Evolutionary conservation across 129 eudicot genomes (phyloP), one percentile per base, ranked within the genome.

Genomic region (Oenanthe sinensis): DNA sequence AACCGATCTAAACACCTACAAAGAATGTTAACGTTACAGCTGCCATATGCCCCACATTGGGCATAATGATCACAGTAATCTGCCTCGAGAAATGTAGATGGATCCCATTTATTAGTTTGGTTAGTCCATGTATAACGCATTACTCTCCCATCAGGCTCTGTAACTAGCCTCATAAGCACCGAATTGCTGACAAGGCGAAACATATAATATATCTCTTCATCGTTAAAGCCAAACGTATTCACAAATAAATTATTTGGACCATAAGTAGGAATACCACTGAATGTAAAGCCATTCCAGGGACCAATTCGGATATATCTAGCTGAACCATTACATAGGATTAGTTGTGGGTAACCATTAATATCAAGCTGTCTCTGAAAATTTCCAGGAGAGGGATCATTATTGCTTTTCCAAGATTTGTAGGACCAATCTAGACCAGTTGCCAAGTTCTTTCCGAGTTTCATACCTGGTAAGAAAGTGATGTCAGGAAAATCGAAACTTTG

Each of bases 401-500:
- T 33, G 20, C 72, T 67, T 33, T 67, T 67, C 72, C 72, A 67
- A 10, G 72, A 67, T 30, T 33, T 67, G 19, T 2, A 33, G 7
- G 72, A 28, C 72, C 72, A 67, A 26, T 67, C 72, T 28, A 10
- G 43, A 22, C 43, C 72, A 26, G 72, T 69, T 70, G n/a, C 74
- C 47, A 33, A 52, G 8, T 15, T 67, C 75, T 20, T n/a, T 43
- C 49, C n/a, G 1, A 70, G 8, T 24, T 33, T 79, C 77, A 40
- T 71, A 37, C 44, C 74, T 71, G 82, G 82, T 44, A 79, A 26
- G 28, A 79, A 2, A 1, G 69, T 28, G 11, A 19, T 75, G 33
- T 44, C 58, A 10, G 82, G 82, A 72, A 17, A 75, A 75, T 79
- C 81, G n/a, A 79, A 79, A 36, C 81, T 79, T 39, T 79, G 81